Base-by-base conservation (phyloP, 164 flowering plant genomes). In the Sextonia rubra region DNA sequence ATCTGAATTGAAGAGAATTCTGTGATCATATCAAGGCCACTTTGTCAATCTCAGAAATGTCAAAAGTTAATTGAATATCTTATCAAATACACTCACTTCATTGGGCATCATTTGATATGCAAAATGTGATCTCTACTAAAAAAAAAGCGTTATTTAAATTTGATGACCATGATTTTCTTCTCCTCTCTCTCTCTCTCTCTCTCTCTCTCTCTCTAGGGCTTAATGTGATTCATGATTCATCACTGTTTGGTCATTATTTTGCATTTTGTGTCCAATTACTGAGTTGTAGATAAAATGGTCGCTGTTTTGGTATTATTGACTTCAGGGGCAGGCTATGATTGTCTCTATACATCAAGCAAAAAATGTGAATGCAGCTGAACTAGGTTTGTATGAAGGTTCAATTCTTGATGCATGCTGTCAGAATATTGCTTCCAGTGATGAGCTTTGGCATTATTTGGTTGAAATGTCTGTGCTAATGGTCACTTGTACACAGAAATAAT, bases 391-490 rank as follows among this genome's bases (percentile, higher is more conserved):
- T 78, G 89, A 81, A 80, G 97, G 87, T 87, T 95, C 89, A 22
- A 79, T 93, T 73, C 98, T 93, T 70, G 98, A 95, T 85, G 88
- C 91, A 2, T 91, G 93, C 78, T 88, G 86, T 77, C 90, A 86
- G 69, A 96, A 96, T 79, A 86, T 96, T 84, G 88, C 89, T 72
- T 84, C 84, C 24, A 75, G 61, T 79, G 97, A 93, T 81, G 95
- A 89, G 71, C 84, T 92, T 79, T 96, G 99, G 97, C 78, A 76
- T 23, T 77, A 74, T 70, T 90, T 88, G 25, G 92, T 92, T 76
- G 94, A 96, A 85, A 91, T 93, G 97, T 88, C 97, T 0, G 92
- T 90, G 37, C 86, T 88, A 48, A 79, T 93, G 55, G 82, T 88
- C 65, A 86, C 86, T 58, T 79, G 74, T 73, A 82, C 90, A 88